Evolutionary conservation across 495 filamentous ascomycete species (phyloP), one percentile per base, ranked within the genome.

Genomic region (Penicillium coffeae): DNA sequence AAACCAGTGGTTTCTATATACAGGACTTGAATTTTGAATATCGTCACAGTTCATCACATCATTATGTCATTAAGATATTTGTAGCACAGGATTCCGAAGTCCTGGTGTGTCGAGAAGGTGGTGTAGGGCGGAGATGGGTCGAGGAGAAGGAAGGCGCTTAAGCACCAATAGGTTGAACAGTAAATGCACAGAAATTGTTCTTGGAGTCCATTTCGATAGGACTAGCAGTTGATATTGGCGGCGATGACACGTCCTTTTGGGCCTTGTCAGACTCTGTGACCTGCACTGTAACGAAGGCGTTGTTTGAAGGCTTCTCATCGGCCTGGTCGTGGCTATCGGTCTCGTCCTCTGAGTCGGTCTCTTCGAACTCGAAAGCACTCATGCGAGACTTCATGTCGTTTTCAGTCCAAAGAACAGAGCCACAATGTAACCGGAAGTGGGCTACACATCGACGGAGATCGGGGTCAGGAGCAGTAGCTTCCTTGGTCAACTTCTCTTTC

Each of bases 351-450:
- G 62, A 54, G 25, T 71, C 68, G 42, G 54, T 56, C 36, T 65
- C 61, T 43, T 73, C 70, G 19, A 71, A 60, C n/a, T 71, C 70
- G 14, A 71, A 66, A 13, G 70, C 65, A 50, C 66, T 71, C 51
- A 73, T 71, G 38, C 65, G 65, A 18, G 66, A 62, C n/a, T 65
- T 66, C 62, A 69, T 68, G 25, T 73, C 70, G 39, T 70, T 66
- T 47, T 73, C 66, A 3, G 68, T 67, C 70, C 64, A 71, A 22
- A 63, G 51, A 27, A 73, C 62, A 0, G 70, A 71, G 36, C 59
- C 63, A 42, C 59, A 59, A 48, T 73, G 70, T 7, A 73, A 54
- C 10, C 66, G 66, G 55, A 70, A 70, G 56, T 73, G 70, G 10
- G 57, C 61, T 36, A 73, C 64, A 38, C 70, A 73, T 53, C 70